Base-by-base conservation (phyloP, 106 monocot genomes). In the Allium sativum region DNA sequence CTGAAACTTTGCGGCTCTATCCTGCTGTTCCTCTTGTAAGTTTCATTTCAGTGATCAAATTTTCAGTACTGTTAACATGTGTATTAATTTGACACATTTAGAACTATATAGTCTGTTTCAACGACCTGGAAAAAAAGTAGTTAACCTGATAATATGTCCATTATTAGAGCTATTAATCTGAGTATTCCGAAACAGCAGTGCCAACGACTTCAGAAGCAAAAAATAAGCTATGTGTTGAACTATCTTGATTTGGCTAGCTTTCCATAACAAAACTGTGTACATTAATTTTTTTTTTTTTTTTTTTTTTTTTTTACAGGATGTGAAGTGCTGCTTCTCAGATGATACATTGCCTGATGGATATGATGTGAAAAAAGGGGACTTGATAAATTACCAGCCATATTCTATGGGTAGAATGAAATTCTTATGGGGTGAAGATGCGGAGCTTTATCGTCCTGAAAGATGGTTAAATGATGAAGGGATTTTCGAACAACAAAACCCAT, bases 11-110 rank as follows among this genome's bases (percentile, higher is more conserved):
- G 4, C 55, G 90, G 45, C 70, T 90, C 0, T 85, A 82, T 61
- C 90, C 90, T 65, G 68, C 76, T 9, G 74, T 90, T 31, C 90
- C 90, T n/a, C 0, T 65, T 64, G 85, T 90, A 52, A 71, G 46
- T 45, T 41, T 7, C 21, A 31, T 31, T 31, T 31, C 4, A 31
- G 5, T 31, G 31, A 2, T 31, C 31, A 31, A 31, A 31, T 3
- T 31, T 31, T 31, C 31, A 31, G 31, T 31, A 31, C 0, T 31
- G 31, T 3, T 31, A 1, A 31, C 31, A 5, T 31, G 31, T 31
- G 31, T 31, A 31, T 31, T 31, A 31, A 31, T 5, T 31, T 31
- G 31, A 31, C 31, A 31, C 31, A 31, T 3, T 5, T 5, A 31
- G 31, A 5, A 31, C 31, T 31, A 31, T 31, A 31, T 31, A 31